Percentiles rank a stretch among this genome's conserved stretches.
These are phyloP conservation scores for Rheum nobile DNA, from an alignment of 148 eudicot species.

Conservation along the genomic window DNA sequence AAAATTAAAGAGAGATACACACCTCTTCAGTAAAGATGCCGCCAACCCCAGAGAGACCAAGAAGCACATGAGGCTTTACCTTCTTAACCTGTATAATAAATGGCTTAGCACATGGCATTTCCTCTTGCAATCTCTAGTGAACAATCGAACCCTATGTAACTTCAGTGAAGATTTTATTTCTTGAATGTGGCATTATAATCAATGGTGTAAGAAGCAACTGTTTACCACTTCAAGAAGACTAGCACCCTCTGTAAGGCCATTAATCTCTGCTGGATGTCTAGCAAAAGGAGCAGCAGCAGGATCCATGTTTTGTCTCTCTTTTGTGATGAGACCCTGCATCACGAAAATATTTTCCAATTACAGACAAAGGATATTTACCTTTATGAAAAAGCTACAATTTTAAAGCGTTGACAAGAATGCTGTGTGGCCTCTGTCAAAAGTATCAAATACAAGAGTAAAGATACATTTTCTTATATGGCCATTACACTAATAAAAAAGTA, in stretches of 20 bases:
- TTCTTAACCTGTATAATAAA: slow-evolving; percentile 57
- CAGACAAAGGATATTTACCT: not conserved
- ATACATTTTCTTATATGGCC: not conserved
- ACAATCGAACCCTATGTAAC: not conserved
- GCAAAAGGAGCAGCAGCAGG: slow-evolving; percentile 87
- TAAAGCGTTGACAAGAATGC: not conserved
- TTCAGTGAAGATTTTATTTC: not conserved
- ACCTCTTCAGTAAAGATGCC: slow-evolving; percentile 95
- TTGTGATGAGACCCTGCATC: slow-evolving; percentile 85
- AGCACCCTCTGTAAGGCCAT: slow-evolving; percentile 78
- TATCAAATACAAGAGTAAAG: not conserved
- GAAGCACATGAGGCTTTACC: slow-evolving; percentile 96
- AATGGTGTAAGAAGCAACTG: not conserved
- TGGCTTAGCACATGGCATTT: not conserved
- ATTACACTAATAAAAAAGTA: not conserved
- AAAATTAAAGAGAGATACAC: not conserved
- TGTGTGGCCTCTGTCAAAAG: not conserved
- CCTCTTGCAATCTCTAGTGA: not conserved
- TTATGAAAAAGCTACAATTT: not conserved
- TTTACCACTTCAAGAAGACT: slow-evolving; percentile 84
- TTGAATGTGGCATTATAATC: not conserved
- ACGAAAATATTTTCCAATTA: not conserved
- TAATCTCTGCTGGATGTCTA: slow-evolving; percentile 43
- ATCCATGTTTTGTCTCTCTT: slow-evolving; percentile 63
- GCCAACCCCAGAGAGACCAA: slow-evolving; percentile 97